Conservation (phyloP, 78 protist species). For the Dictyostelium capitatum region DNA sequence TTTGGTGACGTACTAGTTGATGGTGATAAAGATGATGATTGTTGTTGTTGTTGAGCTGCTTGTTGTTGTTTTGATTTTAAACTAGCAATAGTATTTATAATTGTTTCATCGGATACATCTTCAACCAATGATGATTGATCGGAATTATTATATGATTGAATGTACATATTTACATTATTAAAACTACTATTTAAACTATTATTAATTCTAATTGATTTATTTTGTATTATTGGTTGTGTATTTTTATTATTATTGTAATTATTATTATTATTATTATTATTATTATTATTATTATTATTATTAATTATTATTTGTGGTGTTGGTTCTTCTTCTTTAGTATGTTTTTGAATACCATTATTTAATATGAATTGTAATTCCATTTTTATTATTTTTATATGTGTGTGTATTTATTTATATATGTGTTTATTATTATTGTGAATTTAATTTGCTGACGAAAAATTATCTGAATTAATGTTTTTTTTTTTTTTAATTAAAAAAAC, state of each 20-base stretch:
- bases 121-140: neutral
- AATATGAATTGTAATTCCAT: neutral
- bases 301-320: neutral
- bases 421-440: neutral
- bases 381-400: neutral
- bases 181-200: conserved; percentile 13
- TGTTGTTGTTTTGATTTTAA: conserved; percentile 1
- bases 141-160: conserved; percentile 2
- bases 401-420: neutral
- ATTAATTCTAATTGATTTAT: neutral
- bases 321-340: neutral
- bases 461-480: neutral
- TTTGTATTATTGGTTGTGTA: neutral
- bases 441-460: neutral
- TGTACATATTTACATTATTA: conserved; percentile 9
- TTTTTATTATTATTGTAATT: neutral
- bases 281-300: neutral
- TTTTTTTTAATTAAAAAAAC: no score
- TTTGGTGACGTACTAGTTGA: neutral
- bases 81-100: conserved; percentile 23
- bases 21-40: neutral
- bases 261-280: neutral
- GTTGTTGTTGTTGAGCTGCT: neutral
- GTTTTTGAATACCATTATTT: neutral
- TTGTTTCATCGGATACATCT: conserved; percentile 3